A percentile compares a stretch with the other conserved stretches of the same genome.
Evolutionary conservation across 495 filamentous ascomycete genomes (phyloP).

Genomic region (Viridothelium virens): DNA sequence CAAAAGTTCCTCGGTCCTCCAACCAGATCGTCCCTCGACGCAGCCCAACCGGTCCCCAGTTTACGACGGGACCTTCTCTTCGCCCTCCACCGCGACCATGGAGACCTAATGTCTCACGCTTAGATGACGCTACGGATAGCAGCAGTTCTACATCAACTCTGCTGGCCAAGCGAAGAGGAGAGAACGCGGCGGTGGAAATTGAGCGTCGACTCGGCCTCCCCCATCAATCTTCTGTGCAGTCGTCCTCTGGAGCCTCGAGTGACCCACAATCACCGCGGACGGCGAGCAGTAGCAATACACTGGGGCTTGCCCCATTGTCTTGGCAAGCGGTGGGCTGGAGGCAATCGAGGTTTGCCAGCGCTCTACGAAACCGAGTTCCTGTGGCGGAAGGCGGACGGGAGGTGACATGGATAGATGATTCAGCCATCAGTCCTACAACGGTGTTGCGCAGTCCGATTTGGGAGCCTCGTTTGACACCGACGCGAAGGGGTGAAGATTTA

Average conservation of each 20-base stretch:
- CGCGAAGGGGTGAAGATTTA: conserved; percentile 32
- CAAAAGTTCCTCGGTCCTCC: conserved; percentile 35
- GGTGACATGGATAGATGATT: conserved; percentile 7
- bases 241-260: not conserved
- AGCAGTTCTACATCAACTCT: conserved; percentile 21
- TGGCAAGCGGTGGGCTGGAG: conserved; percentile 4
- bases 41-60: conserved; percentile 19
- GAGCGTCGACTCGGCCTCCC: conserved; percentile 26
- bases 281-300: conserved; percentile 11
- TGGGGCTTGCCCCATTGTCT: not conserved
- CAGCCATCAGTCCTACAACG: conserved; percentile 7
- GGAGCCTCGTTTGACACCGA: conserved; percentile 36
- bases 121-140: conserved; percentile 2
- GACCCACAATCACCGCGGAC: not conserved
- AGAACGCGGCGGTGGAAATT: conserved; percentile 23
- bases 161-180: conserved; percentile 28
- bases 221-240: conserved; percentile 6
- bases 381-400: not conserved
- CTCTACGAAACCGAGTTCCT: not conserved
- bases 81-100: not conserved
- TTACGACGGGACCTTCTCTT: not conserved
- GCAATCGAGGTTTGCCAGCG: conserved; percentile 20
- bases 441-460: conserved; percentile 30
- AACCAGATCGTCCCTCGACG: conserved; percentile 34
- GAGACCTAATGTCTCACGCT: not conserved